Conservation (phyloP, 2,329 filamentous ascomycete species). For the Stemphylium vesicarium region DNA sequence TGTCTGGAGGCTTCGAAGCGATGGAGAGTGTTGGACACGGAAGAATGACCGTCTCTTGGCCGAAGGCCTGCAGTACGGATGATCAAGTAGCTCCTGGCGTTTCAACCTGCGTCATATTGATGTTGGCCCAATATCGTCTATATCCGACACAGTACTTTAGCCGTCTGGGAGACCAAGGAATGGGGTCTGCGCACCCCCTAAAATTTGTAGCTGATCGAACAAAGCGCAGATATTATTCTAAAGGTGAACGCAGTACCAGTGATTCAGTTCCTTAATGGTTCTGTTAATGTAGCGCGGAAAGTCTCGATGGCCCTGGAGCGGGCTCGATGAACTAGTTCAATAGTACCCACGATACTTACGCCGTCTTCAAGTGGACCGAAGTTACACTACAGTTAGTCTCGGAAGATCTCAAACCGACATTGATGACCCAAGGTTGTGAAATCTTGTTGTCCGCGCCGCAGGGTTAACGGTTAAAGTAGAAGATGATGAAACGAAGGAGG, state of each 20-base stretch:
- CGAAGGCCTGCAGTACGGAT: neutral
- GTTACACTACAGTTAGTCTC: conserved; percentile 10
- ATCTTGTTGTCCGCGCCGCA: neutral
- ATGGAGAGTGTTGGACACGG: neutral
- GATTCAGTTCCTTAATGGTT: neutral
- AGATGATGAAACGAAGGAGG: conserved; percentile 1
- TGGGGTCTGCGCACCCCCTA: neutral
- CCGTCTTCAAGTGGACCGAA: conserved; percentile 2
- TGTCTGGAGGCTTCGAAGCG: neutral
- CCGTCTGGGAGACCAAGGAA: neutral
- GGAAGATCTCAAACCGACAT: conserved; percentile 12
- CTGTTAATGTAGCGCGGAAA: neutral
- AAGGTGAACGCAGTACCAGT: neutral
- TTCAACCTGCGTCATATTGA: neutral
- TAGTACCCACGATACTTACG: neutral
- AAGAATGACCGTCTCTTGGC: neutral
- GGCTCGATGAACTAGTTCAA: neutral
- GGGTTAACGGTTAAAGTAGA: conserved; percentile 12
- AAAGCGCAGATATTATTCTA: too few relatives aligned
- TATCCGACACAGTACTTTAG: neutral
- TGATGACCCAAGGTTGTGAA: conserved; percentile 1
- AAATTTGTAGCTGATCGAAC: too few relatives aligned
- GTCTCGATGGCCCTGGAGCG: neutral
- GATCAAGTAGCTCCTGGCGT: neutral
- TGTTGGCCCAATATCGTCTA: neutral